Evolutionary conservation across 495 filamentous ascomycete species (phyloP).

Genomic region (Penicillium ochrochloron): DNA sequence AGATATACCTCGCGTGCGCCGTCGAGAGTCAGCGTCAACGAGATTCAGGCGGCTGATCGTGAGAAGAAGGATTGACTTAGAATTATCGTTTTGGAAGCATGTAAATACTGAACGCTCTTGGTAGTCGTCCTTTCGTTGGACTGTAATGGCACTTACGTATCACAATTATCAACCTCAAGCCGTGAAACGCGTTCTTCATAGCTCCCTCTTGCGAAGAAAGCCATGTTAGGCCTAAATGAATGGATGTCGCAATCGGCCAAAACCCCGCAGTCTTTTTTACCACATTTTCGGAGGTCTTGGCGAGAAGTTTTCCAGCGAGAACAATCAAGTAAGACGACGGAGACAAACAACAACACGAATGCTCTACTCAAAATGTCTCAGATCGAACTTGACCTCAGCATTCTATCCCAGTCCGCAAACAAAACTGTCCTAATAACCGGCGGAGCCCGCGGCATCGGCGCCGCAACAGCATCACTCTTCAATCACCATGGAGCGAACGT

Average conservation of each 20-base stretch:
- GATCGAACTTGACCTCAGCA: constrained; percentile 13
- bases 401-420: constrained; percentile 14
- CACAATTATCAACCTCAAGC: neutral
- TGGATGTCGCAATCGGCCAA: constrained; percentile 1
- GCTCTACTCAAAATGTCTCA: constrained; percentile 15
- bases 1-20: constrained; percentile 33
- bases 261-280: constrained; percentile 17
- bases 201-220: neutral
- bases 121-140: neutral
- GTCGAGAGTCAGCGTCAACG: constrained; percentile 31
- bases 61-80: constrained; percentile 21
- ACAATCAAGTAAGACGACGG: neutral
- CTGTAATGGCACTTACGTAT: neutral
- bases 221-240: neutral
- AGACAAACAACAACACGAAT: neutral
- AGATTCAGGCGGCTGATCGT: constrained; percentile 27
- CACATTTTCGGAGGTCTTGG: neutral
- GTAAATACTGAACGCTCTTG: neutral
- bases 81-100: neutral
- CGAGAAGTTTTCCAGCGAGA: neutral
- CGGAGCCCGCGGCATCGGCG: constrained; percentile 46
- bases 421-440: constrained; percentile 45
- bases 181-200: neutral
- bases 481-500: constrained; percentile 34
- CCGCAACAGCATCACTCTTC: constrained; percentile 35